These are phyloP conservation scores for Spinellus fusiger DNA, from an alignment of 192 early-diverging fungal species.

Conservation along the genomic window DNA sequence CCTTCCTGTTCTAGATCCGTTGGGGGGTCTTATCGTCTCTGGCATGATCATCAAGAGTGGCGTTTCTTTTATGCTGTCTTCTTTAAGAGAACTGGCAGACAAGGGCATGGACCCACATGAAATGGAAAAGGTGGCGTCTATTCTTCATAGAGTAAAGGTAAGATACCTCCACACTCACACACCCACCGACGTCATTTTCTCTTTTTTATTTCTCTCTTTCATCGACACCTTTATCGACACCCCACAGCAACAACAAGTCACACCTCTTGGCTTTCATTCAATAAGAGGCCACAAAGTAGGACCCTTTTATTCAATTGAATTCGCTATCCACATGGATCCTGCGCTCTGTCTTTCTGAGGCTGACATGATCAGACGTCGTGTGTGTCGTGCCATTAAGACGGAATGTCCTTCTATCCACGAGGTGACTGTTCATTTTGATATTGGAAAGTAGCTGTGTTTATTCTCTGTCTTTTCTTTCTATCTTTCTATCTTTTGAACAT, in stretches of 20 bases:
- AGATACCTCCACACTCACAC: not conserved
- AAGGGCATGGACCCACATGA: constrained; percentile 20
- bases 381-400: constrained; percentile 17
- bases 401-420: constrained; percentile 33
- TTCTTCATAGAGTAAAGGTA: constrained; percentile 28
- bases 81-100: constrained; percentile 37
- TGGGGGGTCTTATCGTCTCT: constrained; percentile 70
- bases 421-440: constrained; percentile 33
- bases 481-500: too few species aligned
- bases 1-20: constrained; percentile 62
- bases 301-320: constrained; percentile 49
- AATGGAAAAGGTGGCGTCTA: constrained; percentile 17
- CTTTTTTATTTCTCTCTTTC: too few species aligned
- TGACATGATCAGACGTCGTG: constrained; percentile 31
- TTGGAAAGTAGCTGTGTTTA: constrained; percentile 1
- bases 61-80: constrained; percentile 35
- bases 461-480: too few species aligned
- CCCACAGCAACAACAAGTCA: constrained; percentile 20
- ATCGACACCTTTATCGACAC: too few species aligned
- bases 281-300: constrained; percentile 51
- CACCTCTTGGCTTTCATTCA: constrained; percentile 39
- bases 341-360: constrained; percentile 38
- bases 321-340: constrained; percentile 46
- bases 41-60: constrained; percentile 67
- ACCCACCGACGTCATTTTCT: not conserved